Evolutionary conservation across 140 eudicot species (phyloP).

Genomic region (Anethum foeniculum): DNA sequence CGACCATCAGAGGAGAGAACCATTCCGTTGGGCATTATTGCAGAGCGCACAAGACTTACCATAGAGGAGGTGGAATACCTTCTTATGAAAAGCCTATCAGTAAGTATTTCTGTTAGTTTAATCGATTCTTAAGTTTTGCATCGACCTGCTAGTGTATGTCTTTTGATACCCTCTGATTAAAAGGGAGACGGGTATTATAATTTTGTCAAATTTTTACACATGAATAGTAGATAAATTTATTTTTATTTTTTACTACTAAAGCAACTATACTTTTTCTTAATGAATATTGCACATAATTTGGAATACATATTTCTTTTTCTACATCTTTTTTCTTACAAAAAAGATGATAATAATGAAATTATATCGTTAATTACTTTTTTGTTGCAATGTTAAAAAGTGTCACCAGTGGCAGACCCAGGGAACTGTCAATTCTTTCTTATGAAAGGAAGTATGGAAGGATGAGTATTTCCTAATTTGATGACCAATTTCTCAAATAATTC

Average conservation of each 20-base stretch:
- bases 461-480: neutral
- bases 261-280: neutral
- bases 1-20: slow-evolving; percentile 93
- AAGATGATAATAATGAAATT: no score
- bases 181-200: neutral
- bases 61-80: slow-evolving; percentile 89
- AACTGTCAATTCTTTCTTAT: neutral
- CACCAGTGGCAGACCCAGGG: neutral
- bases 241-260: neutral
- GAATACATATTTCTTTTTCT: neutral
- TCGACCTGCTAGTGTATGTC: neutral
- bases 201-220: neutral
- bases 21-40: slow-evolving; percentile 71
- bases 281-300: neutral
- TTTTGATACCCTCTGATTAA: neutral
- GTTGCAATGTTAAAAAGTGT: neutral
- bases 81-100: slow-evolving; percentile 95
- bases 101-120: slow-evolving; percentile 25
- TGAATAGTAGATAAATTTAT: neutral
- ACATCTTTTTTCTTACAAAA: no score
- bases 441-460: neutral
- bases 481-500: neutral
- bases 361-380: no score
- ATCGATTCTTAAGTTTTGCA: neutral
- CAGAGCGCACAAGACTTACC: slow-evolving; percentile 74